Base-by-base conservation (phyloP, 352 stramenopile genomes). In the Globisporangium recalcitrans region DNA sequence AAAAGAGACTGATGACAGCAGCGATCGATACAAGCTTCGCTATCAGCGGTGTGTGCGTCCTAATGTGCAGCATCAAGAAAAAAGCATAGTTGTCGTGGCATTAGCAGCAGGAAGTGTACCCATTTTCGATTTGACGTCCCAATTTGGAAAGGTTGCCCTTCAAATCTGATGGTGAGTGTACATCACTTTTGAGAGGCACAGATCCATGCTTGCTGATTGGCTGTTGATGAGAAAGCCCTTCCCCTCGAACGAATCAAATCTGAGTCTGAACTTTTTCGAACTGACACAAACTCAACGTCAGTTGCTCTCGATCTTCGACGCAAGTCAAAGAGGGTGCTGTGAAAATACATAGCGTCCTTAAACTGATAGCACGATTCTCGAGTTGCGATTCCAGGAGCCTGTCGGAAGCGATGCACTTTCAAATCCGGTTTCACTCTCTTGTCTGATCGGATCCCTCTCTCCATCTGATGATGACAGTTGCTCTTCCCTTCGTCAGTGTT, bases 181-280 rank as follows among this genome's bases (percentile, higher is more conserved):
- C 7, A 11, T 44, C 38, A 21, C 4, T n/a, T 44, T 44, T 9
- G 5, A 44, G 16, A n/a, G 38, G 38, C 6, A 10, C 5, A 0
- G 1, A 9, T 38, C 1, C 4, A 5, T 1, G 13, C 1, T 44
- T 5, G 1, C 16, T 55, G 27, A 56, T 56, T 56, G 49, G 49
- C 4, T 26, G 27, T 40, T 40, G 24, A 40, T 26, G 7, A 6
- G 3, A 10, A 14, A 14, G 3, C 1, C 4, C 9, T 44, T 57
- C 4, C 10, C 7, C 9, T 29, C 3, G 0, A 11, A 22, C 36
- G 36, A 44, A 8, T 44, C 36, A 46, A 44, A 57, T 57, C 51
- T 57, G 51, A 57, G 51, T 57, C 51, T 44, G 29, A 27, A 16
- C 47, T 27, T 40, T 29, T 31, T 57, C 51, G 51, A 57, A 57